These are phyloP conservation scores for Fusarium sp. DNA, from an alignment of 2,329 filamentous ascomycete genomes.

Conservation along the genomic window DNA sequence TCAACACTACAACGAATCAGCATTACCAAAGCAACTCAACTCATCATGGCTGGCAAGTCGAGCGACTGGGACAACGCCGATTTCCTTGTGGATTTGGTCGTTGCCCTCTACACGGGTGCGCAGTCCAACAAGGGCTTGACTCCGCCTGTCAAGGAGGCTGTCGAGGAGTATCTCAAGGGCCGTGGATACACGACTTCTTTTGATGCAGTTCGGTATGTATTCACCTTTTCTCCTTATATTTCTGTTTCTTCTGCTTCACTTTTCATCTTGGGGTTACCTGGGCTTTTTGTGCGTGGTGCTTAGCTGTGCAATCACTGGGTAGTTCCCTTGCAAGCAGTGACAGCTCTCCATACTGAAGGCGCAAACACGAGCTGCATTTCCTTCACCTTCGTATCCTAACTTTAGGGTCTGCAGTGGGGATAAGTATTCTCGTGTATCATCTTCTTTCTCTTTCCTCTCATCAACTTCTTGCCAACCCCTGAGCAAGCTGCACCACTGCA, in stretches of 20 bases:
- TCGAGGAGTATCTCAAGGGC: slow-evolving; percentile 54
- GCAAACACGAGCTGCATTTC: neutral
- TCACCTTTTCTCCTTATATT: neutral
- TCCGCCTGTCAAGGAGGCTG: slow-evolving; percentile 48
- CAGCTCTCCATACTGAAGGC: neutral
- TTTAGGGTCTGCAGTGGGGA: neutral
- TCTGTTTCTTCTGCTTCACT: slow-evolving; percentile 9
- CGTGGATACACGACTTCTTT: slow-evolving; percentile 58
- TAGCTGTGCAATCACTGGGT: slow-evolving; percentile 1
- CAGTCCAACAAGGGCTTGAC: slow-evolving; percentile 49
- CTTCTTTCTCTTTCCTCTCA: slow-evolving; percentile 4
- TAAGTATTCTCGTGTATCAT: slow-evolving; percentile 17
- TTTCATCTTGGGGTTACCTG: neutral
- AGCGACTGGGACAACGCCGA: slow-evolving; percentile 53
- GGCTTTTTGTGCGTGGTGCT: slow-evolving; percentile 5
- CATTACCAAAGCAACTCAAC: neutral
- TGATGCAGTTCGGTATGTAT: slow-evolving; percentile 62
- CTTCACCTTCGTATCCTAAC: slow-evolving; percentile 9
- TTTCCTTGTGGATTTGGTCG: slow-evolving; percentile 54
- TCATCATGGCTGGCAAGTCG: slow-evolving; percentile 42
- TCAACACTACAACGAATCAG: neutral
- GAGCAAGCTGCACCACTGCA: slow-evolving; percentile 4
- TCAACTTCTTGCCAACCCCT: slow-evolving; percentile 10
- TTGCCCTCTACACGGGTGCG: slow-evolving; percentile 54
- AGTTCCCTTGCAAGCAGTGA: neutral